Percentiles rank a stretch among this genome's conserved stretches.
phyloP scores from a whole-genome alignment of 2,329 filamentous ascomycete species.

The Colletotrichum sp. region DNA sequence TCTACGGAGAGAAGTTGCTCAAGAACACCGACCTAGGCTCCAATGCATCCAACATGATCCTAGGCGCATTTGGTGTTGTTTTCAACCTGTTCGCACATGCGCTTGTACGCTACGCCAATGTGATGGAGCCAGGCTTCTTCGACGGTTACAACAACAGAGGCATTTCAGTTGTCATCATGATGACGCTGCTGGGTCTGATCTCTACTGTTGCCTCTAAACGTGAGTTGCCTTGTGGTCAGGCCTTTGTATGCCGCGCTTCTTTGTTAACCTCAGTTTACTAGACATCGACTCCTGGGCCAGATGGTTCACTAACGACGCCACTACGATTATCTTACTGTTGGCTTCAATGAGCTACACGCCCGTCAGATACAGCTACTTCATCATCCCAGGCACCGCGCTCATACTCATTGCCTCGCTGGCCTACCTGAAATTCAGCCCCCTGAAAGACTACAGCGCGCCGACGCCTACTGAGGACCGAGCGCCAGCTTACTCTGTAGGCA shows the following conservation, averaged over 20 bases:
- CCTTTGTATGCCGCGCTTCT: background rate
- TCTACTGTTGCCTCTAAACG: conserved; percentile 35
- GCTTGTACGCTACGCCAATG: conserved; percentile 23
- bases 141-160: conserved; percentile 26
- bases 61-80: conserved; percentile 31
- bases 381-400: conserved; percentile 30
- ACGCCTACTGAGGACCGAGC: background rate
- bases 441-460: conserved; percentile 12
- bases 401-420: conserved; percentile 33
- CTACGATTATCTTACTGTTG: conserved; percentile 31
- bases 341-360: conserved; percentile 29
- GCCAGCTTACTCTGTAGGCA: background rate
- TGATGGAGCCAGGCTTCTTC: conserved; percentile 29
- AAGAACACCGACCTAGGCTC: conserved; percentile 31
- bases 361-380: conserved; percentile 25
- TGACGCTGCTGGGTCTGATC: conserved; percentile 32
- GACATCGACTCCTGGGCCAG: conserved; percentile 34
- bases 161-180: conserved; percentile 32
- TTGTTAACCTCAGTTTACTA: background rate
- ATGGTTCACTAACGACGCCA: conserved; percentile 33
- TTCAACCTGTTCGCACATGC: conserved; percentile 34
- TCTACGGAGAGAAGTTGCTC: conserved; percentile 36
- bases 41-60: conserved; percentile 33
- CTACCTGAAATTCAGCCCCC: conserved; percentile 28
- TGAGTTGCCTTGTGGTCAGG: background rate